phyloP scores from a whole-genome alignment of 805 yeast species.

The Hanseniaspora jakobsenii region DNA sequence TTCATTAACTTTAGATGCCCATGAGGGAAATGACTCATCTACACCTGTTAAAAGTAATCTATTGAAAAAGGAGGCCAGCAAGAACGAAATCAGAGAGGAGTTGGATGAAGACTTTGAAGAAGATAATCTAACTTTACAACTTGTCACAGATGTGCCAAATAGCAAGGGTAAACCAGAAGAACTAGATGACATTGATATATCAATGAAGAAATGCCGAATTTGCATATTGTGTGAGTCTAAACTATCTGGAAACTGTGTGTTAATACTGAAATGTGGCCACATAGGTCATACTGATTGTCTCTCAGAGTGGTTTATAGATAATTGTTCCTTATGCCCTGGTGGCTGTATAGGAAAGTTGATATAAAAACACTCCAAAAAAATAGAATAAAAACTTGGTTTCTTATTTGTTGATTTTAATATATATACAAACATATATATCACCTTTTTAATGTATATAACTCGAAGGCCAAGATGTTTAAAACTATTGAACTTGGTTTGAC shows the following conservation, averaged over 20 bases:
- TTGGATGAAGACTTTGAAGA: too few relatives aligned
- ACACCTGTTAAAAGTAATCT: too few relatives aligned
- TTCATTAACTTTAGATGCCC: too few relatives aligned
- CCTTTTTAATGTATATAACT: neutral
- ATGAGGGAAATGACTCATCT: too few relatives aligned
- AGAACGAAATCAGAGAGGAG: too few relatives aligned
- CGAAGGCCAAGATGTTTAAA: slow-evolving; percentile 13
- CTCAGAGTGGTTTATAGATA: slow-evolving; percentile 60
- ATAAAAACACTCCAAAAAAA: too few relatives aligned
- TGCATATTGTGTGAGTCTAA: slow-evolving; percentile 73
- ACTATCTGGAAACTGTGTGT: slow-evolving; percentile 55
- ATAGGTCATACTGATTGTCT: slow-evolving; percentile 74
- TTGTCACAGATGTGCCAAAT: too few relatives aligned
- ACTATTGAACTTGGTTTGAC: slow-evolving; percentile 27
- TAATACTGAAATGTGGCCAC: slow-evolving; percentile 67
- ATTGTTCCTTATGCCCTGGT: slow-evolving; percentile 60
- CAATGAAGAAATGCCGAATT: slow-evolving; percentile 25
- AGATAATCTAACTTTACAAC: too few relatives aligned
- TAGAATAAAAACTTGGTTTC: too few relatives aligned
- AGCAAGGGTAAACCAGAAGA: too few relatives aligned
- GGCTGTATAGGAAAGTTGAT: slow-evolving; percentile 34
- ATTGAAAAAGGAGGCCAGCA: too few relatives aligned
- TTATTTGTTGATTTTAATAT: too few relatives aligned
- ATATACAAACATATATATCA: neutral
- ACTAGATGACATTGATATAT: slow-evolving; percentile 25